These are phyloP conservation scores for Kokia cookei DNA, from an alignment of 441 rosid genomes.

Conservation along the genomic window DNA sequence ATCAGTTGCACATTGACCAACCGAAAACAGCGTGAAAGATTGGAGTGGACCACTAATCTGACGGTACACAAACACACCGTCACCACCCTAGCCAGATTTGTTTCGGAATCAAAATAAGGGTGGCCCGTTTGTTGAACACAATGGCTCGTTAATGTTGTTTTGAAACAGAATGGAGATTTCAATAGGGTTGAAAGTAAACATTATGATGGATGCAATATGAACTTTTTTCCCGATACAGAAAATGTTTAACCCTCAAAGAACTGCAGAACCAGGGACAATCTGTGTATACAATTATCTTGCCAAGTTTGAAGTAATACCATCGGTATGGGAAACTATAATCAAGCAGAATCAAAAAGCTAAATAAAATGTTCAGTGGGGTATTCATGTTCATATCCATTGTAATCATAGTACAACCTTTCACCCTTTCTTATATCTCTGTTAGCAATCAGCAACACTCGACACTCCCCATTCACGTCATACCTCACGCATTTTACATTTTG, in stretches of 20 bases:
- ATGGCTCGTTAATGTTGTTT: not conserved
- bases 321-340: not conserved
- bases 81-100: not conserved
- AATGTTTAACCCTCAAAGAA: not conserved
- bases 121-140: not conserved
- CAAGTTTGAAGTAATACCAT: not conserved
- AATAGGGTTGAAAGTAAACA: not conserved
- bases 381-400: constrained; percentile 79
- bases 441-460: constrained; percentile 57
- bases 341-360: constrained; percentile 16
- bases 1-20: not conserved
- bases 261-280: not conserved
- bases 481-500: constrained; percentile 68
- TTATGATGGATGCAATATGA: not conserved
- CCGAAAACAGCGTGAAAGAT: not conserved
- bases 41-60: not conserved
- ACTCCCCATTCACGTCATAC: constrained; percentile 47
- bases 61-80: not conserved
- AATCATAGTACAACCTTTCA: constrained; percentile 75
- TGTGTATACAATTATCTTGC: not conserved
- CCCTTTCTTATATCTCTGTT: constrained; percentile 57
- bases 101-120: not conserved
- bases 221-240: not conserved
- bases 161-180: not conserved
- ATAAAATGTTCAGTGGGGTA: constrained; percentile 92